Evolutionary conservation across 805 yeast species (phyloP), one percentile per base, ranked within the genome.

Genomic region (Ogataea pignaliae): DNA sequence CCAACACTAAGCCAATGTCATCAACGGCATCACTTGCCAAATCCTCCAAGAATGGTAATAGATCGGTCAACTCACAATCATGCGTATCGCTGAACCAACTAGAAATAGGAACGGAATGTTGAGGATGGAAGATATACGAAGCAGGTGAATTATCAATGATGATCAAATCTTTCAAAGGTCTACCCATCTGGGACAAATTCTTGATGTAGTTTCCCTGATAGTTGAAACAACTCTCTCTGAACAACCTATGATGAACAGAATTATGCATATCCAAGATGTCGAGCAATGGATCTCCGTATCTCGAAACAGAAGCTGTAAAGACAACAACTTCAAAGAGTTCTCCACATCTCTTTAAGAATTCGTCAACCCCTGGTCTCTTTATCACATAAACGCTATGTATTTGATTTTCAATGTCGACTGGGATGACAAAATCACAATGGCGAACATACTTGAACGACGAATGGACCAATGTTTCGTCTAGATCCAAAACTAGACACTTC

Each of bases 11-110:
- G 32, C 89, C 81, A 31, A 93, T 95, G 65, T 93, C 96, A 51
- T 82, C 84, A 43, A 93, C 97, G 37, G 73, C 73, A 10, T 72
- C 61, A 51, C 74, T 68, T 7, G 97, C 79, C 44, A 93, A 68
- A 62, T 93, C 98, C 63, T 88, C 88, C 54, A 93, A 72, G 47
- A 93, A 81, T 12, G 98, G 99, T 43, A 93, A 69, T 65, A 93
- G 79, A 66, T 93, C 99, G 49, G 87, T 66, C 56, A 93, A 73
- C 72, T 93, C 99, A 63, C 90, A 90, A 65, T 93, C 99, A 64
- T 93, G 99, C 28, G 93, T 81, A 67, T 93, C 99, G 53, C 96
- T 87, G 72, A 93, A 93, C 99, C 99, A 93, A 63, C 93, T 83
- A 53, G 96, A 87, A 28, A 93, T 87, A 18, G 99, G 99, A 28